Evolutionary conservation across 2,329 filamentous ascomycete species (phyloP).

Genomic region (Claviceps arundinis): DNA sequence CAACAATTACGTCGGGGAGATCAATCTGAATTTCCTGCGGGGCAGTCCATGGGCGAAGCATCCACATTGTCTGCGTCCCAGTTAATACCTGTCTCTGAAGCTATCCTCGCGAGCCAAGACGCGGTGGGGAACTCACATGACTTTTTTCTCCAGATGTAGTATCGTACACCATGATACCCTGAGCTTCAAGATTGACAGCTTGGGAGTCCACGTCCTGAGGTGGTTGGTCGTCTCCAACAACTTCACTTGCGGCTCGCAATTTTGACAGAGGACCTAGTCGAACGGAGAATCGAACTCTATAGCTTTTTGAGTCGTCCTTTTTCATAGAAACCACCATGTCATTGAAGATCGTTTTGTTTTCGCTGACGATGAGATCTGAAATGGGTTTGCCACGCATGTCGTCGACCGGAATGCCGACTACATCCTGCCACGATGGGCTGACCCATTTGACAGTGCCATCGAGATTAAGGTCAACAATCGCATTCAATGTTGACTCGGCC

Average conservation of each 20-base stretch:
- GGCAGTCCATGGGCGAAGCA: constrained; percentile 82
- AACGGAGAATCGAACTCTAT: constrained; percentile 72
- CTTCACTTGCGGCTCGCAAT: constrained; percentile 34
- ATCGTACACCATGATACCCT: constrained; percentile 98
- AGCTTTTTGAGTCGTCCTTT: constrained; percentile 84
- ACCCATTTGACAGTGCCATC: constrained; percentile 90
- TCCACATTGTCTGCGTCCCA: constrained; percentile 84
- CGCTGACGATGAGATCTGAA: constrained; percentile 63
- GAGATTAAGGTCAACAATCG: constrained; percentile 86
- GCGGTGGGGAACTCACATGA: constrained; percentile 51
- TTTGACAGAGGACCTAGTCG: constrained; percentile 56
- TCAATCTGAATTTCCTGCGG: constrained; percentile 94
- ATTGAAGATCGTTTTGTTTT: constrained; percentile 67
- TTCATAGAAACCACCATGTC: constrained; percentile 81
- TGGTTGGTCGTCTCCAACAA: constrained; percentile 22
- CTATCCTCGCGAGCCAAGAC: not conserved
- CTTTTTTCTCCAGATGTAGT: constrained; percentile 73
- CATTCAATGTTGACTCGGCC: constrained; percentile 90
- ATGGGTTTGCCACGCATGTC: constrained; percentile 66
- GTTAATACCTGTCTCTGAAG: constrained; percentile 4
- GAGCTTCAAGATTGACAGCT: constrained; percentile 72
- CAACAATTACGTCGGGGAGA: constrained; percentile 75
- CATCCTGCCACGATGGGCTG: constrained; percentile 88
- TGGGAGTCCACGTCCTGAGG: constrained; percentile 23
- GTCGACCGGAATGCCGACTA: constrained; percentile 68